Evolutionary conservation across 169 alveolate genomes (phyloP), one percentile per base, ranked within the genome.

Genomic region (Hepatocystis sp.): DNA sequence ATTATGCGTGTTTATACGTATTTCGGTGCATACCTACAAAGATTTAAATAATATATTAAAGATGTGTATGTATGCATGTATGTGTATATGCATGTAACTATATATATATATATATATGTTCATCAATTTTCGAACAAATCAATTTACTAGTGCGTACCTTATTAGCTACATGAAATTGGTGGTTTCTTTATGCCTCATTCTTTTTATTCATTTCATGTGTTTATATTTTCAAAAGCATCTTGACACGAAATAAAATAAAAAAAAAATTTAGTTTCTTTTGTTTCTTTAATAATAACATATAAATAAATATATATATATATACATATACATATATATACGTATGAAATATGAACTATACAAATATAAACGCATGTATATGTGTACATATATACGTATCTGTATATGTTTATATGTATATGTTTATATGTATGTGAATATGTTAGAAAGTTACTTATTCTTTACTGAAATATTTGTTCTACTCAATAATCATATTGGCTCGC

Each of bases 201-300:
- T 56, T 46, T 34, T 71, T 36, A 40, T 17, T 44, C 52, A 46
- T 71, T 27, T 42, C 86, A 51, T 52, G 15, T 32, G 47, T 55
- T 49, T 52, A 66, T 66, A 55, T 49, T 30, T 32, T 53, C 60
- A 51, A 32, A 32, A 13, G 66, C 32, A 66, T 66, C 85, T 66
- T 66, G 47, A 51, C 49, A 42, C 17, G 44, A 49, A 40, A 51
- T 40, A 66, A 56, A 66, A 66, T 49, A 15, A 44, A 40, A 66
- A 66, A 30, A 11, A 55, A 10, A 32, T 65, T 44, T 0, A 49
- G 47, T 66, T 17, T 0, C 21, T 34, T 21, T 56, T 11, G 21
- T 42, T 44, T 52, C 15, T 46, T 8, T 46, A 13, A 13, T 52
- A 8, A 25, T 8, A 30, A 52, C 27, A 52, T 52, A n/a, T n/a